Conservation (phyloP, 1,139 yeast species). For the Taiozyma sp. region DNA sequence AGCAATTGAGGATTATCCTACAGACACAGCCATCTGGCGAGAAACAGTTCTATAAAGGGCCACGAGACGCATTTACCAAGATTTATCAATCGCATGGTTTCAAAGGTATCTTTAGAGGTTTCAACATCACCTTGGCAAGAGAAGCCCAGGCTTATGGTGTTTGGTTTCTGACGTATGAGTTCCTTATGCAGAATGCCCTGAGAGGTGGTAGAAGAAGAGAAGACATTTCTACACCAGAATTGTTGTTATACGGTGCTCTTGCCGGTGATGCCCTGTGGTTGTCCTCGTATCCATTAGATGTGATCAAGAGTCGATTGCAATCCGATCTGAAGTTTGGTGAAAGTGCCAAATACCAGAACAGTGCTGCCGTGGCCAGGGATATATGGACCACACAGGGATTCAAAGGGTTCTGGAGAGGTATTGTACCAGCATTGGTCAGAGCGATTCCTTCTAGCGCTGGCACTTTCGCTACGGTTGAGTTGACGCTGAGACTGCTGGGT, state of each 20-base stretch:
- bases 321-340: conserved; percentile 55
- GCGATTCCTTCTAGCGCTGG: conserved; percentile 98
- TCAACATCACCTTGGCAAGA: conserved; percentile 52
- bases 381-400: conserved; percentile 55
- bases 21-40: conserved; percentile 49
- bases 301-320: conserved; percentile 79
- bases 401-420: conserved; percentile 81
- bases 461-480: conserved; percentile 87
- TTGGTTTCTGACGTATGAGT: conserved; percentile 75
- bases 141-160: conserved; percentile 82
- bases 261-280: conserved; percentile 89
- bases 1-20: conserved; percentile 66
- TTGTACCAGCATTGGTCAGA: conserved; percentile 82
- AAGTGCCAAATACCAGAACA: conserved; percentile 35
- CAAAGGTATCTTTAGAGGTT: conserved; percentile 85
- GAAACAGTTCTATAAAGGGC: conserved; percentile 35
- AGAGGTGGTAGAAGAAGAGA: conserved; percentile 37
- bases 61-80: conserved; percentile 41
- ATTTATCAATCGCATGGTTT: conserved; percentile 49
- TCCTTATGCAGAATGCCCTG: conserved; percentile 43
- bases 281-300: conserved; percentile 78
- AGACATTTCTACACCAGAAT: conserved; percentile 35
- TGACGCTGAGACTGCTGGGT: conserved; percentile 63
- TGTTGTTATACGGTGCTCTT: conserved; percentile 87
- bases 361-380: conserved; percentile 47